phyloP scores from a whole-genome alignment of 2,329 filamentous ascomycete genomes.

The Ramularia endophylla region DNA sequence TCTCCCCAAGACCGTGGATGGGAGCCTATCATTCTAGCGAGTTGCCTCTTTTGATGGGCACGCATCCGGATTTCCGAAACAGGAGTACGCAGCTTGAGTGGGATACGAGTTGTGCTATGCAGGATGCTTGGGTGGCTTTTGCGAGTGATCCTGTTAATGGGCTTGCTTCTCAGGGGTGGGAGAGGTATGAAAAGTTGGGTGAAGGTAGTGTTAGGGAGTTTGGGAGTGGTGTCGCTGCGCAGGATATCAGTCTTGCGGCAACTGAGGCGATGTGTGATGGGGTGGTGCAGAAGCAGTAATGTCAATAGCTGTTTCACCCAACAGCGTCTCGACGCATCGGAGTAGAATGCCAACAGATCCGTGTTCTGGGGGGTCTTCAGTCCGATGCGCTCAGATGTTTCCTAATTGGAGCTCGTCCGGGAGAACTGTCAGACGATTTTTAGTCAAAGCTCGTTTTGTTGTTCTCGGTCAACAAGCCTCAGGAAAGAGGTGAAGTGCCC shows the following conservation, averaged over 20 bases:
- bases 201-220: constrained; percentile 20
- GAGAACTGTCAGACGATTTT: too few relatives aligned
- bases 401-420: too few relatives aligned
- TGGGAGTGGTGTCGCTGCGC: constrained; percentile 23
- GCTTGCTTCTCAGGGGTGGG: constrained; percentile 19
- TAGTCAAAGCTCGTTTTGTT: too few relatives aligned
- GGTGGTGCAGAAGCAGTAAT: neutral
- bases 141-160: constrained; percentile 31
- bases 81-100: constrained; percentile 20
- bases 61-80: constrained; percentile 28
- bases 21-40: constrained; percentile 40
- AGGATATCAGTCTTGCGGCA: constrained; percentile 21
- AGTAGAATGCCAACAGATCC: too few relatives aligned
- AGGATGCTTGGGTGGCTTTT: constrained; percentile 31
- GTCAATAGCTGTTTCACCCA: too few relatives aligned
- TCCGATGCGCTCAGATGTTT: too few relatives aligned
- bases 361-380: too few relatives aligned
- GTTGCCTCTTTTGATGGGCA: constrained; percentile 36
- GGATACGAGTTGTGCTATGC: constrained; percentile 28
- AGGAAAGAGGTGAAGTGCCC: too few relatives aligned
- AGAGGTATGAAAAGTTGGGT: constrained; percentile 17
- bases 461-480: too few relatives aligned
- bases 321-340: too few relatives aligned
- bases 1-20: constrained; percentile 36
- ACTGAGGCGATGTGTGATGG: constrained; percentile 23